Base-by-base conservation (phyloP, 2,329 filamentous ascomycete genomes). In the Fusarium praegraminearum region DNA sequence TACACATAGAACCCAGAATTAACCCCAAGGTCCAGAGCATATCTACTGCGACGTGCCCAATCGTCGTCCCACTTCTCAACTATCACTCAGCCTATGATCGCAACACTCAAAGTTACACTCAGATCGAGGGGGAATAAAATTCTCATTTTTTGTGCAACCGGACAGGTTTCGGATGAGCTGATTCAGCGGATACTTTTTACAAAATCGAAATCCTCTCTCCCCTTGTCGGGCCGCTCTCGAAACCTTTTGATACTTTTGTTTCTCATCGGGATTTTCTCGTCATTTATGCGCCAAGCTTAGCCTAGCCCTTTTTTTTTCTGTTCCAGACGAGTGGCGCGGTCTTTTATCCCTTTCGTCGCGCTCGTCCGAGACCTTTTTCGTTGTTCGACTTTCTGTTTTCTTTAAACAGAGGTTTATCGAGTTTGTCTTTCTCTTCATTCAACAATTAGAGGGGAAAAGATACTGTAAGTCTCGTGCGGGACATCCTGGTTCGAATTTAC, bases 111-210 rank as follows among this genome's bases (percentile, higher is more conserved):
- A 63, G 49, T 57, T 30, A 38, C 47, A 44, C 24, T 41, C 16
- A 43, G 32, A 65, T 33, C n/a, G n/a, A 40, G 36, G 36, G 28
- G 49, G 43, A 44, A 33, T 55, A 54, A 30, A 33, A 38, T 20
- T 40, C 10, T 20, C 38, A 26, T 22, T n/a, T 44, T 57, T 64
- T 50, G 41, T 44, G 62, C 59, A 49, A 49, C 62, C 52, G 51
- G 65, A 51, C 41, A 51, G 67, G 67, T 67, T 49, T 58, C 64
- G 40, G 67, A 64, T 70, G 67, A 44, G 51, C 62, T 70, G 67
- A 65, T 38, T 22, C 57, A 35, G 51, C 51, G 36, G 43, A 49
- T 46, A 47, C 51, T 24, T 24, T 36, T 61, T 66, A 47, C 43
- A 45, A 62, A 55, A 40, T 15, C 13, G 22, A 51, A 52, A 52